Base-by-base conservation (phyloP, 305 asterid species). In the Nicotiana rustica region DNA sequence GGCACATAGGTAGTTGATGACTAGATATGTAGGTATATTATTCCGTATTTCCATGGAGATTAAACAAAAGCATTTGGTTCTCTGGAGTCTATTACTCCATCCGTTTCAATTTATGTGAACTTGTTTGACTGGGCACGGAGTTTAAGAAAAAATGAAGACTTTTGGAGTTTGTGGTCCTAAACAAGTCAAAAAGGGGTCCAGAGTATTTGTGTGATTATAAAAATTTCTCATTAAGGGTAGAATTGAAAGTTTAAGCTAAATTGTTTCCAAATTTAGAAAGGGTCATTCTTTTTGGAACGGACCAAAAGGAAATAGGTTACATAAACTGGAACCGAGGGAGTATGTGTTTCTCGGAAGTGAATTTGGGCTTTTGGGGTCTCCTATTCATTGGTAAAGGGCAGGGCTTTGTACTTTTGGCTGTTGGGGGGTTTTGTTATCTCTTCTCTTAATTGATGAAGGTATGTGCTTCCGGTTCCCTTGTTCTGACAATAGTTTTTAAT, bases 401-500 rank as follows among this genome's bases (percentile, higher is more conserved):
- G 31, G 59, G 36, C 4, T 12, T 4, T 18, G 12, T 1, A 15
- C 77, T 41, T 68, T 38, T 18, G 57, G 10, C 77, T 4, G 9
- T 67, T 35, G n/a, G 55, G 44, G 55, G 2, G 14, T 13, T 7
- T 13, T 12, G 56, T 18, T n/a, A 4, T 38, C 57, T 68, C 31
- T 49, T 49, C n/a, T 66, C 77, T 38, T 69, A 29, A 69, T 69
- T 38, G 56, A 69, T 38, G 18, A 69, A 25, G 59, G 19, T 18
- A 17, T 69, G 57, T 17, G n/a, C 41, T 71, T 71, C 62, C 49
- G 14, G 64, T 19, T 70, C 71, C 71, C 19, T 79, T 81, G 49
- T 25, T 52, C 67, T 77, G 78, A 80, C 67, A 55, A 57, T 80
- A 59, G 78, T 78, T 84, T 85, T 76, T 80, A 83, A 83, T 64